Evolutionary conservation across 495 filamentous ascomycete genomes (phyloP).

Genomic region (Daldinia bambusicola): DNA sequence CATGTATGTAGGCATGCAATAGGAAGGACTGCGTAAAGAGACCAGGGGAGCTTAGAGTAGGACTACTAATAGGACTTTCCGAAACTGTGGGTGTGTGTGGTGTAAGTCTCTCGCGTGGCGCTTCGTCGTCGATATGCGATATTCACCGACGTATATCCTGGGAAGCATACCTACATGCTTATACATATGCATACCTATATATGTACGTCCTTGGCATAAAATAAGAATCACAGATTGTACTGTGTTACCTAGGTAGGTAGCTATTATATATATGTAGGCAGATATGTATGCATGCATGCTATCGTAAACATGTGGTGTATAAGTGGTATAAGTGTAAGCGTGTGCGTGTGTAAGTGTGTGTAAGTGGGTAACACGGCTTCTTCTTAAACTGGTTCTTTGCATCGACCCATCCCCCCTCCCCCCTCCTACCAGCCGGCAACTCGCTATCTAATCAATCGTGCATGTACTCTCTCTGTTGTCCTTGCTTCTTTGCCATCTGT

Average conservation of each 20-base stretch:
- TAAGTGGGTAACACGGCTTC: not conserved
- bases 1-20: not conserved
- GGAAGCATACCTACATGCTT: no score
- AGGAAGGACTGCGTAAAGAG: no score
- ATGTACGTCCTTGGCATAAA: no score
- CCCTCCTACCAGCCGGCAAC: slow-evolving; percentile 25
- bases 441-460: slow-evolving; percentile 45
- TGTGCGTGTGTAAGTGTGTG: no score
- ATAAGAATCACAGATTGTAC: no score
- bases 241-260: no score
- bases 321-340: not conserved
- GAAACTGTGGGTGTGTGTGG: not conserved
- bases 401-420: slow-evolving; percentile 35
- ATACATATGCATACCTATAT: no score
- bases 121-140: no score
- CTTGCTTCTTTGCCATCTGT: slow-evolving; percentile 19
- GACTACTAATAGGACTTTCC: no score
- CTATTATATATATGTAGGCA: no score
- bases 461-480: slow-evolving; percentile 33
- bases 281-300: not conserved
- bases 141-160: no score
- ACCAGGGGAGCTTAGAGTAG: no score
- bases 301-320: not conserved
- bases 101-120: not conserved
- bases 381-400: slow-evolving; percentile 42